These are phyloP conservation scores for Sechiopsis laciniata DNA, from an alignment of 306 rosid species.

Conservation along the genomic window DNA sequence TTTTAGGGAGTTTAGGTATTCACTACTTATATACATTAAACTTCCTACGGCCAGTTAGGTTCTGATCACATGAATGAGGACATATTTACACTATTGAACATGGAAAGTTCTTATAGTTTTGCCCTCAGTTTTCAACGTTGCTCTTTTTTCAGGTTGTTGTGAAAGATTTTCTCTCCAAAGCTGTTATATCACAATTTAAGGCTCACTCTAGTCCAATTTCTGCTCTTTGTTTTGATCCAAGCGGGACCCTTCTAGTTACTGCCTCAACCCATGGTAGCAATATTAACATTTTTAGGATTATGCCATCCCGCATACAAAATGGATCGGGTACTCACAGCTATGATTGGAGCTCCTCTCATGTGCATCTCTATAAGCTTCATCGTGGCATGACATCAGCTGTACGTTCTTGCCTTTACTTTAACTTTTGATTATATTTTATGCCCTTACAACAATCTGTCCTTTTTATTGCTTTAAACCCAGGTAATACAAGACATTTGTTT, in stretches of 20 bases:
- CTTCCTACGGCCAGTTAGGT: slow-evolving; percentile 8
- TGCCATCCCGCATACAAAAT: slow-evolving; percentile 58
- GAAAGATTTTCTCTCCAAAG: slow-evolving; percentile 70
- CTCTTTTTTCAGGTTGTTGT: slow-evolving; percentile 62
- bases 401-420: slow-evolving; percentile 33
- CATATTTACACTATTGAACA: neutral
- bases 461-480: slow-evolving; percentile 36
- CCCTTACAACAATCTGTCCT: slow-evolving; percentile 22
- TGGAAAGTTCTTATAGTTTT: neutral
- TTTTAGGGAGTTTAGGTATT: slow-evolving; percentile 16
- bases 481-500: slow-evolving; percentile 89
- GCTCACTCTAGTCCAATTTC: slow-evolving; percentile 90
- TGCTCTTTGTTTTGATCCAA: slow-evolving; percentile 83
- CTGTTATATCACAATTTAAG: slow-evolving; percentile 71
- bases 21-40: neutral
- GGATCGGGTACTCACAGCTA: slow-evolving; percentile 55
- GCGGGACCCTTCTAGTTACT: slow-evolving; percentile 85
- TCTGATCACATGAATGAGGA: neutral
- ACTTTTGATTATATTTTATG: slow-evolving; percentile 27
- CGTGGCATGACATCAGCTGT: slow-evolving; percentile 95
- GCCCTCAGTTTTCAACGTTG: neutral
- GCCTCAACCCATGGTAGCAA: slow-evolving; percentile 86
- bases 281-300: slow-evolving; percentile 73
- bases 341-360: slow-evolving; percentile 70
- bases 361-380: slow-evolving; percentile 86